phyloP scores from a whole-genome alignment of 169 alveolate genomes.

The Cryptosporidium felis region DNA sequence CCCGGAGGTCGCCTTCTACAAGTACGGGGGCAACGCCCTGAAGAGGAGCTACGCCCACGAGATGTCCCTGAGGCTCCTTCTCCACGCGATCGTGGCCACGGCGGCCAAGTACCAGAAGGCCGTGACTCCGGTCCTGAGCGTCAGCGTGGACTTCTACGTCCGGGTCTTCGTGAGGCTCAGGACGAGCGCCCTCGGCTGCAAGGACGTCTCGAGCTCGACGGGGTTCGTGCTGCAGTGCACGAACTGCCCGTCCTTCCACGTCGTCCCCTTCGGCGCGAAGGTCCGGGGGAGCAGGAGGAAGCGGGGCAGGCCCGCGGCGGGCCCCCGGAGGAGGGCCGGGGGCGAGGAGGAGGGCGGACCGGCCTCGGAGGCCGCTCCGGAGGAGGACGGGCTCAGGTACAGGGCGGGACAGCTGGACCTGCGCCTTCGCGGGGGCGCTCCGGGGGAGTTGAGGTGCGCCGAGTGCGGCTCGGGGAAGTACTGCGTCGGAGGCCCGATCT shows the following conservation, averaged over 20 bases:
- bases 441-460: not conserved
- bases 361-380: too few species aligned
- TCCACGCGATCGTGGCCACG: constrained; percentile 85
- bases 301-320: not conserved
- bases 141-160: constrained; percentile 92
- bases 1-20: constrained; percentile 92
- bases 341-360: not conserved
- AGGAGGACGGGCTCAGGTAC: not conserved
- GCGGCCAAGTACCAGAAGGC: constrained; percentile 90
- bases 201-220: constrained; percentile 81
- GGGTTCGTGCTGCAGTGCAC: constrained; percentile 87
- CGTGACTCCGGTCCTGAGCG: constrained; percentile 88
- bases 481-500: constrained; percentile 80
- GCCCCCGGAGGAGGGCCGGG: not conserved
- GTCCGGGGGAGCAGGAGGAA: not conserved
- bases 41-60: constrained; percentile 90
- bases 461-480: constrained; percentile 66
- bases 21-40: constrained; percentile 90
- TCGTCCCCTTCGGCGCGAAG: constrained; percentile 79
- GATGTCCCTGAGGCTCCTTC: constrained; percentile 86
- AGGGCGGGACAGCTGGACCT: constrained; percentile 22
- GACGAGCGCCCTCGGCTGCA: constrained; percentile 86
- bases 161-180: constrained; percentile 88
- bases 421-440: not conserved
- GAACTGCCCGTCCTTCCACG: constrained; percentile 81